Percentiles rank a stretch among this genome's conserved stretches.
phyloP scores from a whole-genome alignment of 1,284 basidiomycete species.

The Erythrobasidium hasegawianum region DNA sequence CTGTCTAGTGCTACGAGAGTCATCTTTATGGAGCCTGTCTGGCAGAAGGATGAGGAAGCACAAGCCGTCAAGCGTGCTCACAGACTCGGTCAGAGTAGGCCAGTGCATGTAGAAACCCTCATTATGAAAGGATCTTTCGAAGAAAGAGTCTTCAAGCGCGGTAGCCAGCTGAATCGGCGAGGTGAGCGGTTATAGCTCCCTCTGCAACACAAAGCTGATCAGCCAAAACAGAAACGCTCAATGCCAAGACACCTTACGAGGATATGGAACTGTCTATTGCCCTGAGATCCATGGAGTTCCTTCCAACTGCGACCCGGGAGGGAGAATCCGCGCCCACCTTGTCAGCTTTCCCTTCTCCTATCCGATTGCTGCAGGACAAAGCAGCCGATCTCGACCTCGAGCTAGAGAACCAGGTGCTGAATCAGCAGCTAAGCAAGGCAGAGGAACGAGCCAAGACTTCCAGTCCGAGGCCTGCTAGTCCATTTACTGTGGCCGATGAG shows the following conservation, averaged over 20 bases:
- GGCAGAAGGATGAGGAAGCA: constrained; percentile 35
- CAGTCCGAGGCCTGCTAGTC: too few relatives aligned
- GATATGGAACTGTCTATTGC: constrained; percentile 20
- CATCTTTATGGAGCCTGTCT: constrained; percentile 36
- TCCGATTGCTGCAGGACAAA: too few relatives aligned
- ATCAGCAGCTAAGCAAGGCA: too few relatives aligned
- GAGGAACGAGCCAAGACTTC: too few relatives aligned
- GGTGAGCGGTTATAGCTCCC: background rate
- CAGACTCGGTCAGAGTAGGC: constrained; percentile 28
- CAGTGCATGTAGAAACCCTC: constrained; percentile 35
- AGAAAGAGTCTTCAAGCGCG: constrained; percentile 27
- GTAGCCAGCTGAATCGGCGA: constrained; percentile 14
- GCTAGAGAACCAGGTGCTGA: too few relatives aligned
- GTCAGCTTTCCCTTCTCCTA: too few relatives aligned
- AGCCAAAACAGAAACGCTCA: constrained; percentile 14
- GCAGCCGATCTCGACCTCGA: too few relatives aligned
- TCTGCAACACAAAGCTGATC: too few relatives aligned
- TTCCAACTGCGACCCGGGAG: constrained; percentile 4
- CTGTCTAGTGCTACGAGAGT: constrained; percentile 33
- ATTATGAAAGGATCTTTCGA: constrained; percentile 37
- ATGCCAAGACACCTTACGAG: constrained; percentile 31
- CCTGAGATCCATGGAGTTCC: constrained; percentile 14
- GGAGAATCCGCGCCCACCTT: too few relatives aligned
- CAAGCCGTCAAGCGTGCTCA: constrained; percentile 36
- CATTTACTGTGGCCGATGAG: too few relatives aligned